Base-by-base conservation (phyloP, 2,329 filamentous ascomycete genomes). In the Ceratocystis harringtonii region DNA sequence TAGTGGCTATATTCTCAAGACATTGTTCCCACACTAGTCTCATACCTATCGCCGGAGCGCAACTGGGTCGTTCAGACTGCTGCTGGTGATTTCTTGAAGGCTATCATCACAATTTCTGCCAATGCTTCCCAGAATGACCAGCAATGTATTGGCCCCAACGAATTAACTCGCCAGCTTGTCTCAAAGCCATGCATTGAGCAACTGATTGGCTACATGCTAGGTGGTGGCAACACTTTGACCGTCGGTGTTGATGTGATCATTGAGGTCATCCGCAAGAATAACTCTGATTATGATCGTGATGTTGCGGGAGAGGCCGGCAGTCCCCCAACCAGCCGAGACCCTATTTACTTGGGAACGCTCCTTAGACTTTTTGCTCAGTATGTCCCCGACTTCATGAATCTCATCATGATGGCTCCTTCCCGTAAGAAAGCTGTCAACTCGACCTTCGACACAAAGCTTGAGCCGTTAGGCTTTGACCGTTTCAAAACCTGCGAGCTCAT, bases 401-500 rank as follows among this genome's bases (percentile, higher is more conserved):
- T 97, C 22, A 91, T 99, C 69, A 84, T 92, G 73, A 90, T 90
- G 69, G 82, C 86, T 0, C 85, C 85, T 0, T 84, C 87, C 2
- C 85, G 87, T 71, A 87, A 88, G 72, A 84, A 87, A 58, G 85
- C 87, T 66, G 78, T 96, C 45, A 87, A 85, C 70, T 92, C 91
- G 2, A 94, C 94, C 0, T 99, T 95, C 78, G 92, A 92, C 63
- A 84, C 86, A 58, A 89, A 88, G 74, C 92, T 99, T 63, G 91
- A 97, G 74, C 92, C 94, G 3, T 81, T 99, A 8, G 94, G 94
- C 1, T 99, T 99, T 72, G 94, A 99, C 75, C 83, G 94, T 22
- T 99, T 99, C 80, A 99, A 99, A 79, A 97, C 94, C 0, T 99
- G 94, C 75, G 94, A 99, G 76, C 80, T 99, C 67, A 97, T 99